These are phyloP conservation scores for Wakefieldia striispora DNA, from an alignment of 768 basidiomycete genomes.

Conservation along the genomic window DNA sequence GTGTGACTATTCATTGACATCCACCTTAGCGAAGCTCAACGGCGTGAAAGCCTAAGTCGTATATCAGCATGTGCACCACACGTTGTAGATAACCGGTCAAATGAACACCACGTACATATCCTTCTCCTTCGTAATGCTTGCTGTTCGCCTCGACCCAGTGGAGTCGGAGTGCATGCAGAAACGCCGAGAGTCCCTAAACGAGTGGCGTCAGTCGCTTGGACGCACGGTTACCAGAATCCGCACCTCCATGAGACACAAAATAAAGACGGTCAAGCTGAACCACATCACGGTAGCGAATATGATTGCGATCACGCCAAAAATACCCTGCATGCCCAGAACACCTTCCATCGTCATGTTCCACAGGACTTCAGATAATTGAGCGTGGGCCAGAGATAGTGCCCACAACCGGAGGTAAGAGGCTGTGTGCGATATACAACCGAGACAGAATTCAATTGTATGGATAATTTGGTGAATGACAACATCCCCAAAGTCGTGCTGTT, in stretches of 20 bases:
- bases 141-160: constrained; percentile 99
- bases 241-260: constrained; percentile 96
- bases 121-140: constrained; percentile 90
- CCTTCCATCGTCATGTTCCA: constrained; percentile 83
- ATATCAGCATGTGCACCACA: constrained; percentile 28
- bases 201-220: constrained; percentile 7
- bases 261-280: constrained; percentile 71
- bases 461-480: constrained; percentile 96
- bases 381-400: constrained; percentile 97
- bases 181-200: constrained; percentile 84
- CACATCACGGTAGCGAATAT: constrained; percentile 62
- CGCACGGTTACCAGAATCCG: constrained; percentile 29
- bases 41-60: constrained; percentile 45
- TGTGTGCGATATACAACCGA: constrained; percentile 98
- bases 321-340: constrained; percentile 58
- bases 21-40: constrained; percentile 45
- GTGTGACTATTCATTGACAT: constrained; percentile 33
- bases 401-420: constrained; percentile 92
- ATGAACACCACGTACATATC: constrained; percentile 63
- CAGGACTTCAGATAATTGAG: constrained; percentile 92
- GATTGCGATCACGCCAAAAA: constrained; percentile 58
- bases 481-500: constrained; percentile 92
- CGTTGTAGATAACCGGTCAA: constrained; percentile 17
- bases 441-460: constrained; percentile 98
- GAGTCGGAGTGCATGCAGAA: constrained; percentile 92